Conservation (phyloP, 1,284 basidiomycete species). For the Moesziomyces globuligerus region DNA sequence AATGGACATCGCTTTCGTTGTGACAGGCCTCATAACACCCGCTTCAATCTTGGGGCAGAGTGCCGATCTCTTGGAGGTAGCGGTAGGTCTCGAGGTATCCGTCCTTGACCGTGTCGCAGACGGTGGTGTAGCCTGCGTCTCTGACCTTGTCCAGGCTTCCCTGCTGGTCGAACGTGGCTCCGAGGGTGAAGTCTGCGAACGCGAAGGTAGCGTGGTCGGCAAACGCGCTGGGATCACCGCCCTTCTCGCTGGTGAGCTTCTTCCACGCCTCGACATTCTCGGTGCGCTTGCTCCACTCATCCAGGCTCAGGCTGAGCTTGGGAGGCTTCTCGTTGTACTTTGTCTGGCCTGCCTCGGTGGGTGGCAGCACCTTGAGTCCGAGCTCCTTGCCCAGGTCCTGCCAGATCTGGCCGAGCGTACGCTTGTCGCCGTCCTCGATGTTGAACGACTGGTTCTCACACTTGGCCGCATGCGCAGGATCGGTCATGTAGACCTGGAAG, state of each 20-base stretch:
- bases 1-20: too few relatives aligned
- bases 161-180: conserved; percentile 42
- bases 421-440: conserved; percentile 41
- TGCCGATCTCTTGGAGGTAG: conserved; percentile 40
- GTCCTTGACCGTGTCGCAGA: conserved; percentile 44
- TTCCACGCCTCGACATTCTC: conserved; percentile 41
- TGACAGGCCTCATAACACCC: too few relatives aligned
- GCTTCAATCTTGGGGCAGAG: conserved; percentile 23
- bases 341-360: conserved; percentile 13
- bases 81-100: conserved; percentile 42
- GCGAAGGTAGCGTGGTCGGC: conserved; percentile 38
- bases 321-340: conserved; percentile 37
- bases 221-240: conserved; percentile 34
- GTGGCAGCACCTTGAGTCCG: conserved; percentile 27
- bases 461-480: conserved; percentile 28
- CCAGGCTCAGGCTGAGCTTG: conserved; percentile 32
- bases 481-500: conserved; percentile 44
- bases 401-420: conserved; percentile 40
- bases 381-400: conserved; percentile 36
- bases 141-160: conserved; percentile 41
- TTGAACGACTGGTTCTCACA: conserved; percentile 47
- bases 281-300: conserved; percentile 31
- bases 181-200: conserved; percentile 44
- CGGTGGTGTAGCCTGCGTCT: conserved; percentile 25
- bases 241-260: conserved; percentile 35